Conservation (phyloP, 2,329 filamentous ascomycete species). For the Aplosporella prunicola region DNA sequence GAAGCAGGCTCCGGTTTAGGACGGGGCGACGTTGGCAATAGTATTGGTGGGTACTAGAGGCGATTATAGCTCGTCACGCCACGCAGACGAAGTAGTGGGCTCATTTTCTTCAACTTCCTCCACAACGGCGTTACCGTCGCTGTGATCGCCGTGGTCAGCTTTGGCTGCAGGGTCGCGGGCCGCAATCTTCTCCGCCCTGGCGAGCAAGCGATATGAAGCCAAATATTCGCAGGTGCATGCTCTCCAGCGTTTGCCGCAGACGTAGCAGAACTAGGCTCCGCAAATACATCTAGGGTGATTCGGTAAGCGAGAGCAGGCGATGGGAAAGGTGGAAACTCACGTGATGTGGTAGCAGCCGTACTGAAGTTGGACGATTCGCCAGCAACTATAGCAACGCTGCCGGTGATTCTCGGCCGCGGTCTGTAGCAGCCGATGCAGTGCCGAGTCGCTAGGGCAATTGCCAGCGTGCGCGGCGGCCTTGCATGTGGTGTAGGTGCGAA, state of each 20-base stretch:
- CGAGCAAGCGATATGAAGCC: too few species aligned
- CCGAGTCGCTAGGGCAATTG: slow-evolving; percentile 7
- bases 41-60: too few species aligned
- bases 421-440: slow-evolving; percentile 42
- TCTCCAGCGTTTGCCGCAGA: slow-evolving; percentile 41
- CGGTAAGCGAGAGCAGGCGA: neutral
- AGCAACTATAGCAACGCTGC: slow-evolving; percentile 59
- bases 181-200: too few species aligned
- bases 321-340: slow-evolving; percentile 38
- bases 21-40: too few species aligned
- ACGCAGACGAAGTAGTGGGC: too few species aligned
- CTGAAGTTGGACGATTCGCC: slow-evolving; percentile 49
- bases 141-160: too few species aligned
- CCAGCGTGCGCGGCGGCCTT: slow-evolving; percentile 3
- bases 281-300: slow-evolving; percentile 32
- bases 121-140: too few species aligned
- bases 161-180: too few species aligned
- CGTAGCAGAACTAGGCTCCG: slow-evolving; percentile 59
- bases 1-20: too few species aligned
- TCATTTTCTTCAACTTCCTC: too few species aligned
- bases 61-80: too few species aligned
- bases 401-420: slow-evolving; percentile 54
- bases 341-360: slow-evolving; percentile 56
- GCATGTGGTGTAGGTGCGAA: slow-evolving; percentile 7
- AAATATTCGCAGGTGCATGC: slow-evolving; percentile 5